phyloP scores from a whole-genome alignment of 768 basidiomycete genomes.

The Amanita jacksonii region DNA sequence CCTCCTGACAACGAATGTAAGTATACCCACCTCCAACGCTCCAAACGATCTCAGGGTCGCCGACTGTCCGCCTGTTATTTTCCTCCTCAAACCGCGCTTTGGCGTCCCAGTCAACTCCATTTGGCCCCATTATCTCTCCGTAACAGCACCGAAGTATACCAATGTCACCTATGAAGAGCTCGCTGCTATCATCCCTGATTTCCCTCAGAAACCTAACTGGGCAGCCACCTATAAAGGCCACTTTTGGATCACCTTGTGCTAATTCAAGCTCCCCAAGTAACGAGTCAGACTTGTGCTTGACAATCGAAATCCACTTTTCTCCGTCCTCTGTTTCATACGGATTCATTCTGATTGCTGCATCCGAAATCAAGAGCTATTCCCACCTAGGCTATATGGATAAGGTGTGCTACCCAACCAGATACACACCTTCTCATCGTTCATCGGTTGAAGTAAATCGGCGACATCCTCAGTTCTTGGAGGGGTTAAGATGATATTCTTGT shows the following conservation, averaged over 20 bases:
- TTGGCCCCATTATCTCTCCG: constrained; percentile 19
- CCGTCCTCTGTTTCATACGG: constrained; percentile 18
- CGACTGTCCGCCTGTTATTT: constrained; percentile 31
- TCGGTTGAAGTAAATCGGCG: constrained; percentile 20
- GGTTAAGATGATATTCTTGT: constrained; percentile 45
- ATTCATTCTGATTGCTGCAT: neutral
- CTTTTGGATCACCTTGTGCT: constrained; percentile 13
- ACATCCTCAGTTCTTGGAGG: constrained; percentile 39
- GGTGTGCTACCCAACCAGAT: constrained; percentile 35
- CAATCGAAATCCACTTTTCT: constrained; percentile 14
- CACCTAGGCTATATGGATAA: constrained; percentile 37
- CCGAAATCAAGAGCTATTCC: neutral
- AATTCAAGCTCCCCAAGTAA: constrained; percentile 20
- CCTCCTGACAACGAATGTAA: neutral
- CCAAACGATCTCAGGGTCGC: constrained; percentile 42
- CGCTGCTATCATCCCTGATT: constrained; percentile 40
- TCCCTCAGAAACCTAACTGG: constrained; percentile 46
- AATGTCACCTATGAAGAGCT: constrained; percentile 41
- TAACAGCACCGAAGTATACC: constrained; percentile 22
- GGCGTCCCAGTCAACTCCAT: constrained; percentile 27
- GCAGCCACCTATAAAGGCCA: constrained; percentile 26
- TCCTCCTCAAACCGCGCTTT: constrained; percentile 22
- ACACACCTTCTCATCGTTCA: constrained; percentile 39
- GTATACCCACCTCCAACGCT: constrained; percentile 18
- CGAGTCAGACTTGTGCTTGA: constrained; percentile 19